phyloP scores from a whole-genome alignment of 805 yeast species.

The Hanseniaspora lachancei region DNA sequence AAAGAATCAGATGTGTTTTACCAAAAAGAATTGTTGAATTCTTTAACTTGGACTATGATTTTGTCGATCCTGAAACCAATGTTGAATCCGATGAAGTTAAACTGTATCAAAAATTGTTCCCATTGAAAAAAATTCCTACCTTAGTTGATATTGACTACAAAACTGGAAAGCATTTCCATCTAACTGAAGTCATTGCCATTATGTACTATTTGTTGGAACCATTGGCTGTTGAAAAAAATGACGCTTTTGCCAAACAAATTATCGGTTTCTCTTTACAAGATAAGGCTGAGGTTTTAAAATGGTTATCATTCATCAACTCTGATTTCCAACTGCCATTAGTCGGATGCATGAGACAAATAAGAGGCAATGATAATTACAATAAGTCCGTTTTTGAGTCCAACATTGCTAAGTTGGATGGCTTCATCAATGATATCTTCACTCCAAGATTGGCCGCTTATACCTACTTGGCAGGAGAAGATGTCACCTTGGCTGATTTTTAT shows the following conservation, averaged over 20 bases:
- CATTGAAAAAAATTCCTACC: slow-evolving; percentile 54
- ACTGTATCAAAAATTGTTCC: slow-evolving; percentile 35
- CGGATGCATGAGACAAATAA: slow-evolving; percentile 11
- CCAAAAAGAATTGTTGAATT: slow-evolving; percentile 40
- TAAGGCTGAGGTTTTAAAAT: slow-evolving; percentile 49
- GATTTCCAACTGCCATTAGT: slow-evolving; percentile 43
- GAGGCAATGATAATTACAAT: slow-evolving; percentile 64
- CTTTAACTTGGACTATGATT: slow-evolving; percentile 44
- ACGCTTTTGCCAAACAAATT: slow-evolving; percentile 7
- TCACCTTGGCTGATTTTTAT: slow-evolving; percentile 31
- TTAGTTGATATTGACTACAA: slow-evolving; percentile 35
- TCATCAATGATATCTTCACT: slow-evolving; percentile 36
- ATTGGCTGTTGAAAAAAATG: slow-evolving; percentile 37
- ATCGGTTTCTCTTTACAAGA: slow-evolving; percentile 44
- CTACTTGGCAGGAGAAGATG: slow-evolving; percentile 60
- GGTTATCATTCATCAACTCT: slow-evolving; percentile 63
- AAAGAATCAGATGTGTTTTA: slow-evolving; percentile 22
- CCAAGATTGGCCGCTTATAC: slow-evolving; percentile 49
- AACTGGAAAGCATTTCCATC: slow-evolving; percentile 52
- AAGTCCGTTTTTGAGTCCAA: slow-evolving; percentile 45
- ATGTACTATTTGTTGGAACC: slow-evolving; percentile 35
- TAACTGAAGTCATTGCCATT: slow-evolving; percentile 57
- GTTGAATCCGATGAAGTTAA: slow-evolving; percentile 29
- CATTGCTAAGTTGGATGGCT: slow-evolving; percentile 25
- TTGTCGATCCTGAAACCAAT: slow-evolving; percentile 31